Base-by-base conservation (phyloP, 164 flowering plant species). In the Macadamia integrifolia region DNA sequence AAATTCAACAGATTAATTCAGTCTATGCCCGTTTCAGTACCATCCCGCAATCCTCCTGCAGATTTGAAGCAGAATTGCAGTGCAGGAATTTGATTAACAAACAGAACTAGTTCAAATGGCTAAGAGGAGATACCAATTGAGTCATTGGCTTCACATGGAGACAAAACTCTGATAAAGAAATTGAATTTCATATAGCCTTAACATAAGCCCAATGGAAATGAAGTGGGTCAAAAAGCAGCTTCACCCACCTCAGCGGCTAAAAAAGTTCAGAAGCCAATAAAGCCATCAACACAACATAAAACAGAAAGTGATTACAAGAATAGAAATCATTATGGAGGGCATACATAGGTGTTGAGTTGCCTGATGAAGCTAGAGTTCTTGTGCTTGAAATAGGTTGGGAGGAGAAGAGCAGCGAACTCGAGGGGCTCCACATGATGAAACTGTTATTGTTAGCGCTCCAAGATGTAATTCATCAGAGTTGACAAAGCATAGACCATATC, bases 361-460 rank as follows among this genome's bases (percentile, higher is more conserved):
- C 97, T 70, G 67, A 90, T 90, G 77, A 90, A 90, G 80, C 90
- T 85, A 73, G 96, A 87, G 83, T 90, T 90, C 76, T 83, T 90
- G 85, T 90, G 96, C 78, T 90, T 90, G 84, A 90, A 90, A 71
- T 79, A 90, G 48, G 87, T 77, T 0, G 96, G 96, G 15, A 90
- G 88, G 8, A 90, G 83, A 15, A 81, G 62, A 18, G 87, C 77
- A 12, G 88, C 80, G 62, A 90, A 90, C 69, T 90, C 96, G 0
- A 92, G 90, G 88, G 88, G 62, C 88, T 87, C 96, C 96, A 90
- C 6, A 90, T 93, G 3, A 90, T 84, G 74, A 90, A 90, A 75
- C 93, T 88, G 65, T 49, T 80, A 35, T 78, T 75, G 71, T 4
- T 23, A 11, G 84, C 60, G 69, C 89, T 88, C 96, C 96, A 90